These are phyloP conservation scores for Nosema muscidifuracis DNA, from an alignment of 371 early-diverging fungal species.

Conservation along the genomic window DNA sequence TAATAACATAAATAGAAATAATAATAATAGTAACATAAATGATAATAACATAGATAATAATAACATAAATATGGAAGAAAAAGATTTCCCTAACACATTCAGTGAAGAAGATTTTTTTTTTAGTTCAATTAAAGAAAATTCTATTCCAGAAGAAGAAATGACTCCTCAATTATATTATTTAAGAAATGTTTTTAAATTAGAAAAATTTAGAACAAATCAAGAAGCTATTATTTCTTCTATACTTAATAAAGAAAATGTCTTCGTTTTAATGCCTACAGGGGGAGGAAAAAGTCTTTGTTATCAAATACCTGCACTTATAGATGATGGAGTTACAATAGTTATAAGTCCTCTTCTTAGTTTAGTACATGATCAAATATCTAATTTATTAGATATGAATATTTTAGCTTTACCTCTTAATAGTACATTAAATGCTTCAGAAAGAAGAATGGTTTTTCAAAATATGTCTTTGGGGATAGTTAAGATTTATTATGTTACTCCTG, in stretches of 20 bases:
- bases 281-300: conserved; percentile 97
- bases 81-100: not conserved
- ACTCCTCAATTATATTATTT: conserved; percentile 29
- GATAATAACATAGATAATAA: not conserved
- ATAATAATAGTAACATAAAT: too few relatives aligned
- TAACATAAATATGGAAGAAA: not conserved
- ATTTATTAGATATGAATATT: conserved; percentile 71
- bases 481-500: conserved; percentile 87
- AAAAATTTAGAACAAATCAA: conserved; percentile 80
- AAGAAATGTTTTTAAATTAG: conserved; percentile 67
- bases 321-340: conserved; percentile 78
- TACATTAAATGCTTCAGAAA: conserved; percentile 61
- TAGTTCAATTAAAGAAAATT: not conserved
- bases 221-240: conserved; percentile 82
- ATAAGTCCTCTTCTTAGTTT: conserved; percentile 88
- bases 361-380: conserved; percentile 89
- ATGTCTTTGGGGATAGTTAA: conserved; percentile 64
- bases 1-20: too few relatives aligned
- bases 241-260: conserved; percentile 76
- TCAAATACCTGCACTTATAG: conserved; percentile 79
- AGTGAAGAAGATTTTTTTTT: not conserved
- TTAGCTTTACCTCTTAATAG: conserved; percentile 68
- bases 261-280: conserved; percentile 98
- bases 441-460: conserved; percentile 65
- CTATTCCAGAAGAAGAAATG: not conserved